Evolutionary conservation across 345 rosid species (phyloP), one percentile per base, ranked within the genome.

Genomic region (Melaleuca quinquenervia): DNA sequence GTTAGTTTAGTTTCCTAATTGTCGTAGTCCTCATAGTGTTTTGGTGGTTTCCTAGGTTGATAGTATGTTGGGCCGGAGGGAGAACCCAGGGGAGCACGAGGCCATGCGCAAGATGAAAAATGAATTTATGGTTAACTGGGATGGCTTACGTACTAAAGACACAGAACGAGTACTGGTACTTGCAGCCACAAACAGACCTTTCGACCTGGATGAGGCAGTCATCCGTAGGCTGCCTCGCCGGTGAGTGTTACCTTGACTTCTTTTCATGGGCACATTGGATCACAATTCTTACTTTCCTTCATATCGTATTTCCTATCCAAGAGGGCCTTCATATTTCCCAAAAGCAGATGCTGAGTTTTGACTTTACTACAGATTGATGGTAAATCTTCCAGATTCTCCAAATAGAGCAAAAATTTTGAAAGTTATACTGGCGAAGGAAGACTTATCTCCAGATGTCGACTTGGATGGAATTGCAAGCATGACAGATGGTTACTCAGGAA

Each of bases 121-220:
- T 88, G 99, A 96, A 88, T 97, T 97, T 91, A 97, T 96, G 99
- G 93, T 94, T 83, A 93, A 95, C 88, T 97, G 98, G 98, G 99
- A 95, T 89, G 99, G 98, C 56, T 85, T 94, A 80, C 90, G 94
- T 85, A 93, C 98, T 20, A 94, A 95, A 89, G 98, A 96, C 70
- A 93, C 93, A 15, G 98, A 97, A 87, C 88, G 98, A 24, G 96
- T 97, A 86, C 93, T 97, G 86, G 98, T 97, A 50, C 98, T 96
- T 88, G 99, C 96, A 82, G 98, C 99, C 87, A 97, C 98, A 75
- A 97, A 96, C 88, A 90, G 99, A 87, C 98, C 98, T 70, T 97
- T 92, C 90, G 99, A 97, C 91, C 96, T 97, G 86, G 99, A 97
- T 87, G 99, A 97, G 92, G 99, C 98, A 83, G 99, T 96, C 87